Conservation (phyloP, 768 basidiomycete genomes). For the Phallus indusiatus region DNA sequence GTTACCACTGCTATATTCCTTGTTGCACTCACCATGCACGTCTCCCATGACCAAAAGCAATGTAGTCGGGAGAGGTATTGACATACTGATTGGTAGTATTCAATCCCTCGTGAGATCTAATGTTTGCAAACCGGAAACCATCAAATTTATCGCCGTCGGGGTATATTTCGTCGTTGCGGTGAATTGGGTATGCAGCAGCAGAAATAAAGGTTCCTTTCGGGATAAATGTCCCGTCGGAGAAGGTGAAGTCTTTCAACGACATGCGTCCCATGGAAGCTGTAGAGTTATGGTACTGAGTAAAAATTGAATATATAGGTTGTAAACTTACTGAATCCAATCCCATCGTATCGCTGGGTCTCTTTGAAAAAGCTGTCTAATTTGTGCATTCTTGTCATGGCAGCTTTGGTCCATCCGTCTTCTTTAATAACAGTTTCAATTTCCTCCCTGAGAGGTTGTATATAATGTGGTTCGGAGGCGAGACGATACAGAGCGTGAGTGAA, state of each 20-base stretch:
- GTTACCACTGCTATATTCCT: not conserved
- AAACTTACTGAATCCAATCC: constrained; percentile 18
- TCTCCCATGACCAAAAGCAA: constrained; percentile 7
- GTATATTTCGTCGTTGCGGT: constrained; percentile 12
- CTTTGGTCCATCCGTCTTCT: constrained; percentile 18
- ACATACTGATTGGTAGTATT: constrained; percentile 14
- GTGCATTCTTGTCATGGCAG: constrained; percentile 21
- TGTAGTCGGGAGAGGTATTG: constrained; percentile 1
- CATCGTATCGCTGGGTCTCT: constrained; percentile 20
- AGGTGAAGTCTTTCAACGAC: constrained; percentile 12
- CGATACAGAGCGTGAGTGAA: constrained; percentile 30
- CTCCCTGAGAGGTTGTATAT: constrained; percentile 29
- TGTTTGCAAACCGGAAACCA: constrained; percentile 11
- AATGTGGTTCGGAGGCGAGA: constrained; percentile 24
- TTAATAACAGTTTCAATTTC: constrained; percentile 29
- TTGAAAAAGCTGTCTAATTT: constrained; percentile 28
- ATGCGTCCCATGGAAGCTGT: constrained; percentile 7
- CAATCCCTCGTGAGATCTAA: not conserved
- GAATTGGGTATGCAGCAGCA: constrained; percentile 11
- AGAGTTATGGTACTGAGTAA: not conserved
- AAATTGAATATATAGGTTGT: not conserved
- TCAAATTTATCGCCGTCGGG: constrained; percentile 12
- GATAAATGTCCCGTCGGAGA: constrained; percentile 13
- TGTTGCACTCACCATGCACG: constrained; percentile 10
- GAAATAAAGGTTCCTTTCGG: constrained; percentile 18